Conservation (phyloP, 441 rosid species). For the Eruca vesicaria region DNA sequence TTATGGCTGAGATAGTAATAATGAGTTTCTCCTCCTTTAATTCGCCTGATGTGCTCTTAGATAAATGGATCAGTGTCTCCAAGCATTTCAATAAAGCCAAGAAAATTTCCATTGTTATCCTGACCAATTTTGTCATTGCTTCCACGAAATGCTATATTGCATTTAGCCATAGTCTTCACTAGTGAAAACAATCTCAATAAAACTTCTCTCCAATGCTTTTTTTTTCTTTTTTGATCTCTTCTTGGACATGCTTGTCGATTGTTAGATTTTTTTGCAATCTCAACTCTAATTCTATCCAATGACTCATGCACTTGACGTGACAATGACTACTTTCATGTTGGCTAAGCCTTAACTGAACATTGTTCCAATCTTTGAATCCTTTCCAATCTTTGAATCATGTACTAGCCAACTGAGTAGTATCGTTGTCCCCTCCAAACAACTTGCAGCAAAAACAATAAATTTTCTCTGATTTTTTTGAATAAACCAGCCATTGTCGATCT, state of each 20-base stretch:
- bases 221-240: background rate
- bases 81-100: background rate
- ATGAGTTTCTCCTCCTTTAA: background rate
- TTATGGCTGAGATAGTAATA: background rate
- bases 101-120: background rate
- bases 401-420: background rate
- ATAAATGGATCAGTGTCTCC: background rate
- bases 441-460: background rate
- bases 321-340: background rate
- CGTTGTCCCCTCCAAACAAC: background rate
- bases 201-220: slow-evolving; percentile 4
- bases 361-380: background rate
- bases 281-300: background rate
- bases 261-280: background rate
- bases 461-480: background rate
- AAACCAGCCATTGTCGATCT: background rate
- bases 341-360: background rate
- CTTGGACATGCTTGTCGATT: background rate
- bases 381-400: background rate
- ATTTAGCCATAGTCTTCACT: background rate
- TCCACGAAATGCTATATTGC: background rate
- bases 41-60: background rate
- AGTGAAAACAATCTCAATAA: background rate
- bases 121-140: background rate
- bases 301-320: background rate